phyloP scores from a whole-genome alignment of 495 filamentous ascomycete genomes.

The Aspergillus kassunensis region DNA sequence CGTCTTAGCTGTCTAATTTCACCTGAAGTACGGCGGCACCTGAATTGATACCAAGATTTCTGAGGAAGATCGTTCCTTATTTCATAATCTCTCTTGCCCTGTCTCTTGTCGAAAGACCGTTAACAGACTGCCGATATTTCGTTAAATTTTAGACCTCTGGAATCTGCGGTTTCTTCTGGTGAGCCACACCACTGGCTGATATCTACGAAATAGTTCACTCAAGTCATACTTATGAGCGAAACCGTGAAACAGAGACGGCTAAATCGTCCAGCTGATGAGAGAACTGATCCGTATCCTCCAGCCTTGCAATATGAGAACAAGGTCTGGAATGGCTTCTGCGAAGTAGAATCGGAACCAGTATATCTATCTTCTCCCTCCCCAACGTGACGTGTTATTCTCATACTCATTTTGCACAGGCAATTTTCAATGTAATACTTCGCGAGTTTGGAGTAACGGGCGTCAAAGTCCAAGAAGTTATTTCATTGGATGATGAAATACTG shows the following conservation, averaged over 20 bases:
- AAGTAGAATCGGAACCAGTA: constrained; percentile 90
- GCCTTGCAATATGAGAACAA: constrained; percentile 41
- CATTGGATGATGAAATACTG: constrained; percentile 65
- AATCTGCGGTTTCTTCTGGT: no score
- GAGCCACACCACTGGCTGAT: no score
- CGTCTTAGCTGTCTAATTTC: no score
- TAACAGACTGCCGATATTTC: no score
- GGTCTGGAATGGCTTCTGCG: constrained; percentile 74
- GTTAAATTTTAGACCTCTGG: no score
- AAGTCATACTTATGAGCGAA: constrained; percentile 25
- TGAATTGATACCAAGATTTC: no score
- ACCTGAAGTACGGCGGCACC: no score
- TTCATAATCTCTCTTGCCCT: no score
- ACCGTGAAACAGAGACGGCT: constrained; percentile 35
- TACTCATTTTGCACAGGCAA: constrained; percentile 46
- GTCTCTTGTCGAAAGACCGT: no score
- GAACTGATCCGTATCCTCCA: constrained; percentile 26
- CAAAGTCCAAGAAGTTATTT: constrained; percentile 74
- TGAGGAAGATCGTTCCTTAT: no score
- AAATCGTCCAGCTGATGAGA: constrained; percentile 12
- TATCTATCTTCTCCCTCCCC: constrained; percentile 15
- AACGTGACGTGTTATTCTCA: neutral
- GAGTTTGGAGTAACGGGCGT: constrained; percentile 72
- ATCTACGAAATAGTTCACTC: no score
- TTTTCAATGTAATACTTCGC: constrained; percentile 80